Conservation (phyloP, 192 early-diverging fungal species). For the Linnemannia exigua region DNA sequence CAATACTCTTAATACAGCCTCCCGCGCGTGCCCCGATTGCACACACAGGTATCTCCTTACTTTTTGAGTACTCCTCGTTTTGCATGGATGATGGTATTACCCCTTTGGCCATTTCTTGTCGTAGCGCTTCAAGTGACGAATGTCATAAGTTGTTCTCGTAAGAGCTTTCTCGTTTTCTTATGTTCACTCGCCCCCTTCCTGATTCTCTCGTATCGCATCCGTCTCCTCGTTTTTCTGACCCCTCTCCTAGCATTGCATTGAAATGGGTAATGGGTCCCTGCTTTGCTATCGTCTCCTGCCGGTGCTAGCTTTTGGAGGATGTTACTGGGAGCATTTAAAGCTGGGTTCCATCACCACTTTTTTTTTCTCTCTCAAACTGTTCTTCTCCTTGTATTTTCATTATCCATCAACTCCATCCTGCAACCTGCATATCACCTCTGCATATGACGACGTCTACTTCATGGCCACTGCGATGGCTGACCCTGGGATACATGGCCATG, state of each 20-base stretch:
- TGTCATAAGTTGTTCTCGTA: too few relatives aligned
- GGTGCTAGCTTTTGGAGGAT: background rate
- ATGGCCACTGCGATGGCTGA: background rate
- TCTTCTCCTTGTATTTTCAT: background rate
- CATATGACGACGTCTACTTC: background rate
- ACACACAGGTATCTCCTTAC: background rate
- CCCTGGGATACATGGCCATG: conserved; percentile 13
- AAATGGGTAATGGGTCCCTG: background rate
- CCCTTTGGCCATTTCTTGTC: background rate
- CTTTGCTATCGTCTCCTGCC: background rate
- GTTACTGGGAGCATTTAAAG: background rate
- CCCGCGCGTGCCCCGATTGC: background rate
- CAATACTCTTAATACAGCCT: background rate
- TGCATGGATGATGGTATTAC: background rate
- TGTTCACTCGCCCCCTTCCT: background rate
- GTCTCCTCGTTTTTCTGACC: background rate
- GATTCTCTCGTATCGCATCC: background rate
- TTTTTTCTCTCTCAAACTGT: background rate
- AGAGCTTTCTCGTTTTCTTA: background rate
- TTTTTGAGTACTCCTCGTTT: background rate
- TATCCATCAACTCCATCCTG: background rate
- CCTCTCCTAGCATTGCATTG: background rate
- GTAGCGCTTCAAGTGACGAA: too few relatives aligned
- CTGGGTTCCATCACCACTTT: background rate
- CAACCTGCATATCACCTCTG: background rate